Percentiles rank a stretch among this genome's conserved stretches.
Evolutionary conservation across 768 basidiomycete genomes (phyloP).

Genomic region (Chiua virens): DNA sequence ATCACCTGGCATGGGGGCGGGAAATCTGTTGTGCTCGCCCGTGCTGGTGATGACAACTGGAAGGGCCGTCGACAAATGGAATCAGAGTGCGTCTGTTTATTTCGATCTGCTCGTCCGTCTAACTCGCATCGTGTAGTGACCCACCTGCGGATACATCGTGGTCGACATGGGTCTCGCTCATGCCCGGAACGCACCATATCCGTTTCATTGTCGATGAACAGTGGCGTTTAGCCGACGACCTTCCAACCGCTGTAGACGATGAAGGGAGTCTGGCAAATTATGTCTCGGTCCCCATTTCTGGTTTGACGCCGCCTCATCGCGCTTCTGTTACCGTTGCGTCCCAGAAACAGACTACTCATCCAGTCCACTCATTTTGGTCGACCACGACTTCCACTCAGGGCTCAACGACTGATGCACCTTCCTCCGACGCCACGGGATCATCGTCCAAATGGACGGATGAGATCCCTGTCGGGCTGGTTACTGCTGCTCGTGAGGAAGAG

Average conservation of each 20-base stretch:
- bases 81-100: conserved; percentile 48
- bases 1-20: conserved; percentile 70
- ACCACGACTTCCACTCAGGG: conserved; percentile 35
- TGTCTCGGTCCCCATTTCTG: conserved; percentile 52
- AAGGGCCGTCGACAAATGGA: conserved; percentile 67
- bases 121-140: conserved; percentile 23
- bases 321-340: conserved; percentile 36
- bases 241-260: conserved; percentile 90
- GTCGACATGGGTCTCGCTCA: conserved; percentile 50
- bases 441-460: conserved; percentile 67
- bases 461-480: conserved; percentile 75
- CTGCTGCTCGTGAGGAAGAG: conserved; percentile 86
- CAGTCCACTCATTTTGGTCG: conserved; percentile 46
- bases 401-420: conserved; percentile 28
- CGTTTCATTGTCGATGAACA: conserved; percentile 93
- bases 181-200: conserved; percentile 90
- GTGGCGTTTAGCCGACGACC: conserved; percentile 75
- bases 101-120: conserved; percentile 12
- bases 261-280: conserved; percentile 95
- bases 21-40: conserved; percentile 61
- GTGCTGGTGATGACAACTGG: conserved; percentile 77
- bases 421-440: conserved; percentile 29
- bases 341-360: conserved; percentile 24
- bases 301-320: conserved; percentile 31
- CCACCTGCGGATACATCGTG: conserved; percentile 37